Percentiles rank a stretch among this genome's conserved stretches.
Evolutionary conservation across 345 rosid species (phyloP).

Genomic region (Raphanus sativus): DNA sequence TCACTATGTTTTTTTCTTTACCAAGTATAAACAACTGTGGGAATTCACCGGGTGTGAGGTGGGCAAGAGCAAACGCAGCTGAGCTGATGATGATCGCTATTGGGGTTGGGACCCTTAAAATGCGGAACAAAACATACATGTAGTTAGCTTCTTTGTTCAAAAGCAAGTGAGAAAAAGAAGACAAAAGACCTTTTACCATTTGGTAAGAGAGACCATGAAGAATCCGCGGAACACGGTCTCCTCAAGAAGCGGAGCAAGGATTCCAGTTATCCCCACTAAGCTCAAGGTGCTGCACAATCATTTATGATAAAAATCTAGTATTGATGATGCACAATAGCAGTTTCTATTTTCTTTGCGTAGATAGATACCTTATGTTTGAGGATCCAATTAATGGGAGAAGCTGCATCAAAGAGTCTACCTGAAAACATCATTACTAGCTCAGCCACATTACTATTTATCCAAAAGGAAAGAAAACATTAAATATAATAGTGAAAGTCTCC

Average conservation of each 20-base stretch:
- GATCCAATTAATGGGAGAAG: conserved; percentile 44
- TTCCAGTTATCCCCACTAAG: conserved; percentile 80
- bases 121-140: background rate
- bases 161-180: background rate
- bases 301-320: background rate
- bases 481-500: background rate
- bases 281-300: conserved; percentile 67
- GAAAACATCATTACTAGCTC: conserved; percentile 18
- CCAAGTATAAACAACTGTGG: conserved; percentile 86
- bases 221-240: conserved; percentile 96
- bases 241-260: conserved; percentile 93
- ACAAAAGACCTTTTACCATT: conserved; percentile 53
- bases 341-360: background rate
- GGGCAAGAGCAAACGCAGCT: conserved; percentile 90
- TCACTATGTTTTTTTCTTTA: conserved; percentile 33
- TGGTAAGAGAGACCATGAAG: conserved; percentile 88
- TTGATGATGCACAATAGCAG: background rate
- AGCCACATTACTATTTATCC: background rate
- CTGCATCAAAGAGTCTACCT: conserved; percentile 43
- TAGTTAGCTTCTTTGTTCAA: background rate
- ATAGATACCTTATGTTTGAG: conserved; percentile 37
- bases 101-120: conserved; percentile 83
- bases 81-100: conserved; percentile 76
- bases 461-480: background rate
- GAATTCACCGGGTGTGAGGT: conserved; percentile 87